Evolutionary conservation across 2,329 filamentous ascomycete genomes (phyloP).

Genomic region (Furcasterigmium sp.): DNA sequence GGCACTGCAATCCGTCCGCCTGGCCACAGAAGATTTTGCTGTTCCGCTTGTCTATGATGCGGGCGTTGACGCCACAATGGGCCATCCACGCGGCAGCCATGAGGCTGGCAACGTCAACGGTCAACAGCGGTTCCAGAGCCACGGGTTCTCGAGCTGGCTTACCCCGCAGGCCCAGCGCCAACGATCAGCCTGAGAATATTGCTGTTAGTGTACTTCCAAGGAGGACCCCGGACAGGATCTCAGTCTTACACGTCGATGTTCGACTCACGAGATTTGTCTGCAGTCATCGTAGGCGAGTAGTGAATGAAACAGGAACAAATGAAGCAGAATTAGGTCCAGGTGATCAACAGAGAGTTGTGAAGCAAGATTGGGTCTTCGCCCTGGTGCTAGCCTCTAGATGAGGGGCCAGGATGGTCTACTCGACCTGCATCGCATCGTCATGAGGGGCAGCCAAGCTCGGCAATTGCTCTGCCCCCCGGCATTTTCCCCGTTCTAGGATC

Average conservation of each 20-base stretch:
- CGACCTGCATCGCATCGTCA: too few relatives aligned
- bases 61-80: constrained; percentile 30
- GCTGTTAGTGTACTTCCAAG: not conserved
- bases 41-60: constrained; percentile 40
- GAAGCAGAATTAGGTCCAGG: too few relatives aligned
- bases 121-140: not conserved
- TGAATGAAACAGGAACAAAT: too few relatives aligned
- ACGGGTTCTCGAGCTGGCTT: not conserved
- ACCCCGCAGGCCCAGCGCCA: not conserved
- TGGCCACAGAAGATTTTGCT: constrained; percentile 36
- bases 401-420: too few relatives aligned
- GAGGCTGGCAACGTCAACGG: constrained; percentile 19
- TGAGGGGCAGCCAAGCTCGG: too few relatives aligned
- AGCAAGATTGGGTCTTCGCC: too few relatives aligned
- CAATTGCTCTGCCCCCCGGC: too few relatives aligned
- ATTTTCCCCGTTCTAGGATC: too few relatives aligned
- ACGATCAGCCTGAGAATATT: not conserved
- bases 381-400: too few relatives aligned
- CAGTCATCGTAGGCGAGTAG: not conserved
- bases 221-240: too few relatives aligned
- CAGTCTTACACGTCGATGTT: not conserved
- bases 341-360: too few relatives aligned
- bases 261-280: not conserved
- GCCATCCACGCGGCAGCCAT: constrained; percentile 39
- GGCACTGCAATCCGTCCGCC: constrained; percentile 49